A percentile compares a stretch with the other conserved stretches of the same genome.
Evolutionary conservation across 345 rosid genomes (phyloP).

Genomic region (Adansonia digitata): DNA sequence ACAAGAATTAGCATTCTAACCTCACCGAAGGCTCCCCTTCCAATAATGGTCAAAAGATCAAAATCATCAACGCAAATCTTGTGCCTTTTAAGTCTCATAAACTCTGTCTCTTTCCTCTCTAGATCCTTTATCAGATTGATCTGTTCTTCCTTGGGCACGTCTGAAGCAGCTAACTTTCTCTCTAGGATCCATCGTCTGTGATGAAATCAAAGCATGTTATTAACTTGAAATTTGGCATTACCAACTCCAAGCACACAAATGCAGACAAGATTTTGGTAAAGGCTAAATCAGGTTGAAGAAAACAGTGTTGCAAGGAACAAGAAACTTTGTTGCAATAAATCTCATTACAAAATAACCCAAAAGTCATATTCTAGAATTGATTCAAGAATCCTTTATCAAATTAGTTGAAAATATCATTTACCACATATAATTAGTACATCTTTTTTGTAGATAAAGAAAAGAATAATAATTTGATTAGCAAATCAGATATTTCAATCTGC

Average conservation of each 20-base stretch:
- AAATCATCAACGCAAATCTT: slow-evolving; percentile 88
- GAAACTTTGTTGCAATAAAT: neutral
- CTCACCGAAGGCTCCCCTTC: slow-evolving; percentile 96
- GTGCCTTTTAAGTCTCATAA: slow-evolving; percentile 92
- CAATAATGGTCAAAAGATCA: slow-evolving; percentile 86
- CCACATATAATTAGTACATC: neutral
- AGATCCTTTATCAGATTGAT: slow-evolving; percentile 84
- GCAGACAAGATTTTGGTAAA: neutral
- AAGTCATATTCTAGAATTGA: slow-evolving; percentile 6
- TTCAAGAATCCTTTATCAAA: neutral
- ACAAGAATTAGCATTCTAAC: slow-evolving; percentile 36
- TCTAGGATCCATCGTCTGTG: slow-evolving; percentile 92
- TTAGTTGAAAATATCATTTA: neutral
- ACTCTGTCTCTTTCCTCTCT: slow-evolving; percentile 92
- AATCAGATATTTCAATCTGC: neutral
- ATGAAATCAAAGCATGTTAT: slow-evolving; percentile 21
- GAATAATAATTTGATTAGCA: neutral
- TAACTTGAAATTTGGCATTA: slow-evolving; percentile 5
- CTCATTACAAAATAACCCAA: slow-evolving; percentile 4
- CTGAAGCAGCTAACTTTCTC: slow-evolving; percentile 80
- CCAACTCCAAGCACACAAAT: neutral
- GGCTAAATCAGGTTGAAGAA: slow-evolving; percentile 8
- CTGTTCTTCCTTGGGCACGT: slow-evolving; percentile 86
- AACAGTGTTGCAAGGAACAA: neutral
- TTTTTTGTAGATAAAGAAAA: neutral